phyloP scores from a whole-genome alignment of 1,139 yeast genomes.

The Saccharomyces pastorianus region DNA sequence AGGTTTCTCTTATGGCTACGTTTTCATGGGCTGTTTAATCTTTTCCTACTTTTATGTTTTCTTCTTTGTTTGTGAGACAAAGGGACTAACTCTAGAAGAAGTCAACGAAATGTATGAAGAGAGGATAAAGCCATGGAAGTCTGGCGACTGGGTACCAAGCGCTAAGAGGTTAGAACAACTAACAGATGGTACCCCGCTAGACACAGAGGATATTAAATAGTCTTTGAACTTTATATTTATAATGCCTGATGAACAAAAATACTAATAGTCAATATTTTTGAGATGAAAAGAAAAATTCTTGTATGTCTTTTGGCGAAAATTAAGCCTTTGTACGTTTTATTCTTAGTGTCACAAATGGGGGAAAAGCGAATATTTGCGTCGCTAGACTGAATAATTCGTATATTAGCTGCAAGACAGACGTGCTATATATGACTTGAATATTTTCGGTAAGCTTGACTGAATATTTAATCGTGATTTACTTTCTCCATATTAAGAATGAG shows the following conservation, averaged over 20 bases:
- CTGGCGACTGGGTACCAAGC: slow-evolving; percentile 7
- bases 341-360: not conserved
- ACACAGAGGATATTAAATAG: not conserved
- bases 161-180: slow-evolving; percentile 22
- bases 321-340: not conserved
- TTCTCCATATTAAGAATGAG: not conserved
- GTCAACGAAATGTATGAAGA: too few relatives aligned
- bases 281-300: not conserved
- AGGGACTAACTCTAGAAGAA: too few relatives aligned
- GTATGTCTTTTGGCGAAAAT: not conserved
- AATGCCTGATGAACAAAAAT: not conserved
- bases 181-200: not conserved
- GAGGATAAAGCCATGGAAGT: too few relatives aligned
- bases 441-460: not conserved
- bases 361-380: not conserved
- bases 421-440: not conserved
- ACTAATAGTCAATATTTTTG: not conserved
- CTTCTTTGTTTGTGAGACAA: too few relatives aligned
- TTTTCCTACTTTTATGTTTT: too few relatives aligned
- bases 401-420: not conserved
- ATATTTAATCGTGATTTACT: not conserved
- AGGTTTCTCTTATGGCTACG: too few relatives aligned
- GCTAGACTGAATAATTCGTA: not conserved
- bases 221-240: not conserved
- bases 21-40: too few relatives aligned